Evolutionary conservation across 768 basidiomycete species (phyloP).

Genomic region (Auriscalpium orientale): DNA sequence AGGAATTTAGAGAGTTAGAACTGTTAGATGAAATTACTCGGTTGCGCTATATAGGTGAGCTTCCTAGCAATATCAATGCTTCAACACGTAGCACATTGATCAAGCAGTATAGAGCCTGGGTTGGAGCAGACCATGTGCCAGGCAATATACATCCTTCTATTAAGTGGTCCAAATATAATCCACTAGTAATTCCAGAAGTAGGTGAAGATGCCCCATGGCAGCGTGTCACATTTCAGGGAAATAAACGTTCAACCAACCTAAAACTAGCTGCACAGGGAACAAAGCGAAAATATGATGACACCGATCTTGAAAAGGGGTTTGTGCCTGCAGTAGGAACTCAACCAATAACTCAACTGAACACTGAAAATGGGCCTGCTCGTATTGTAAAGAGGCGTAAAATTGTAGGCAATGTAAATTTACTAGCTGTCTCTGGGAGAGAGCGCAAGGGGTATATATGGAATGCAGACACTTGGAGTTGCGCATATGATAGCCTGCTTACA

Average conservation of each 20-base stretch:
- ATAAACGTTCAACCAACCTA: background rate
- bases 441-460: background rate
- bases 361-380: background rate
- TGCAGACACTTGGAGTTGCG: background rate
- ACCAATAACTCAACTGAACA: background rate
- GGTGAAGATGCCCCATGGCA: background rate
- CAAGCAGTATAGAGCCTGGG: background rate
- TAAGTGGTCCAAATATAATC: background rate
- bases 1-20: constrained; percentile 15
- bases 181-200: background rate
- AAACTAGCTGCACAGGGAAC: too few species aligned
- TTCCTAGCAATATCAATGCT: background rate
- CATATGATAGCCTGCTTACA: constrained; percentile 3
- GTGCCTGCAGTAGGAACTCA: background rate
- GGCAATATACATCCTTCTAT: background rate
- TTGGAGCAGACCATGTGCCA: background rate
- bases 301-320: background rate
- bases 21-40: constrained; percentile 8
- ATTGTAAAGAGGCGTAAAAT: background rate
- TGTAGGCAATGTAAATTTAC: background rate
- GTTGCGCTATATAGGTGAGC: background rate
- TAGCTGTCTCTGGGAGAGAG: too few species aligned
- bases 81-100: background rate
- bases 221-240: background rate
- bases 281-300: background rate